These are phyloP conservation scores for Brassica juncea DNA, from an alignment of 345 rosid genomes.

Conservation along the genomic window DNA sequence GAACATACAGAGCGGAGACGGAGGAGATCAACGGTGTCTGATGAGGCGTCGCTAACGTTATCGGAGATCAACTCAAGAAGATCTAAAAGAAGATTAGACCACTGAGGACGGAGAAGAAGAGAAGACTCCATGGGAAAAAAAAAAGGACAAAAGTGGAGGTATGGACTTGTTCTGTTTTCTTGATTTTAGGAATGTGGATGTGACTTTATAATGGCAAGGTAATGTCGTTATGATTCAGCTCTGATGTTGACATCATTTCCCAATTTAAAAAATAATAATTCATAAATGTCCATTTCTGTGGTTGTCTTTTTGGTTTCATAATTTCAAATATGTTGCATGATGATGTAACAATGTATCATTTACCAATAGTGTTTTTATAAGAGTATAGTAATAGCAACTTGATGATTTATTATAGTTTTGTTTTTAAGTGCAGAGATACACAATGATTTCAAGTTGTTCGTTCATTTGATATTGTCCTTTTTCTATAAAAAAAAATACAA, in stretches of 20 bases:
- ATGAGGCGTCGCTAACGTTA: conserved; percentile 11
- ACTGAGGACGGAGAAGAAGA: conserved; percentile 16
- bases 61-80: conserved; percentile 26
- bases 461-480: neutral
- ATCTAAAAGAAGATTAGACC: conserved; percentile 37
- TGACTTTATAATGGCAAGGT: conserved; percentile 12
- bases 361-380: neutral
- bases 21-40: conserved; percentile 21
- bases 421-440: neutral
- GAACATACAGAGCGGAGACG: conserved; percentile 37
- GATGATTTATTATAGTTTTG: neutral
- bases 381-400: neutral
- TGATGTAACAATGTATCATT: conserved; percentile 1
- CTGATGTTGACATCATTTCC: conserved; percentile 33
- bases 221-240: conserved; percentile 21
- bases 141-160: neutral
- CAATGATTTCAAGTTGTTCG: neutral
- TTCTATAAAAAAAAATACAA: too few species aligned
- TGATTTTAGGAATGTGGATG: conserved; percentile 16
- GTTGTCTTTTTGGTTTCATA: neutral
- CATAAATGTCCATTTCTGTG: conserved; percentile 9
- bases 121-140: conserved; percentile 15
- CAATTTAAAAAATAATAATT: neutral
- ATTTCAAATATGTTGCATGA: neutral
- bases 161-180: conserved; percentile 10